Percentiles rank a stretch among this genome's conserved stretches.
Conservation (phyloP, 441 rosid genomes). For the Populus hybrid region DNA sequence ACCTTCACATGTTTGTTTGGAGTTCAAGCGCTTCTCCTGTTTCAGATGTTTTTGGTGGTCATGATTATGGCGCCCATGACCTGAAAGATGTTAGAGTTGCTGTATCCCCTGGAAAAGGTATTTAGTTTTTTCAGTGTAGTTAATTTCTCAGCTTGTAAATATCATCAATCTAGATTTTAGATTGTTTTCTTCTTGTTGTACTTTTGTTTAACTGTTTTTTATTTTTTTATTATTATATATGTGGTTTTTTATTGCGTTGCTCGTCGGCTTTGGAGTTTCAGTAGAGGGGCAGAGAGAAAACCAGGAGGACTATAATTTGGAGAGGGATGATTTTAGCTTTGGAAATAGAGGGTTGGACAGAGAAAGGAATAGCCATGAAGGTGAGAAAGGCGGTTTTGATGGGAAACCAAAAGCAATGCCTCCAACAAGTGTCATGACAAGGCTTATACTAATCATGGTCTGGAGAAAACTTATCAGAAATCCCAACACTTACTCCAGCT, state of each 20-base stretch:
- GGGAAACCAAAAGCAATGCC: constrained; percentile 81
- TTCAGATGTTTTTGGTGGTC: constrained; percentile 79
- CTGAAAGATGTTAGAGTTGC: constrained; percentile 74
- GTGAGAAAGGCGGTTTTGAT: constrained; percentile 37
- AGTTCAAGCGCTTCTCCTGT: constrained; percentile 95
- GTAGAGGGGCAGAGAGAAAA: constrained; percentile 44
- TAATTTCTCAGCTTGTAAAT: not conserved
- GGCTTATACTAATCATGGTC: constrained; percentile 95
- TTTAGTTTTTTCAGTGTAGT: not conserved
- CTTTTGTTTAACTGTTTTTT: not conserved
- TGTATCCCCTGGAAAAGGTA: constrained; percentile 78
- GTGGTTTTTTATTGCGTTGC: not conserved
- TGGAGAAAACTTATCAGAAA: constrained; percentile 99
- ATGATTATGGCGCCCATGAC: constrained; percentile 47
- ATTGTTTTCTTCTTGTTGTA: not conserved
- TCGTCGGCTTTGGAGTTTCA: constrained; percentile 16
- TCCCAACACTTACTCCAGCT: constrained; percentile 93
- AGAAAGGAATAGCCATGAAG: constrained; percentile 41
- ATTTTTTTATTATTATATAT: not conserved
- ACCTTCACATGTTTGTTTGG: constrained; percentile 98
- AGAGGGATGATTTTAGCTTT: constrained; percentile 84
- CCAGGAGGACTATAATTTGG: constrained; percentile 48
- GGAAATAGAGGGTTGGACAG: constrained; percentile 50
- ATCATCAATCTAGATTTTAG: not conserved
- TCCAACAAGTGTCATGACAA: constrained; percentile 97